Percentiles rank a stretch among this genome's conserved stretches.
phyloP scores from a whole-genome alignment of 805 yeast species.

The Saccharomycopsis capsularis region DNA sequence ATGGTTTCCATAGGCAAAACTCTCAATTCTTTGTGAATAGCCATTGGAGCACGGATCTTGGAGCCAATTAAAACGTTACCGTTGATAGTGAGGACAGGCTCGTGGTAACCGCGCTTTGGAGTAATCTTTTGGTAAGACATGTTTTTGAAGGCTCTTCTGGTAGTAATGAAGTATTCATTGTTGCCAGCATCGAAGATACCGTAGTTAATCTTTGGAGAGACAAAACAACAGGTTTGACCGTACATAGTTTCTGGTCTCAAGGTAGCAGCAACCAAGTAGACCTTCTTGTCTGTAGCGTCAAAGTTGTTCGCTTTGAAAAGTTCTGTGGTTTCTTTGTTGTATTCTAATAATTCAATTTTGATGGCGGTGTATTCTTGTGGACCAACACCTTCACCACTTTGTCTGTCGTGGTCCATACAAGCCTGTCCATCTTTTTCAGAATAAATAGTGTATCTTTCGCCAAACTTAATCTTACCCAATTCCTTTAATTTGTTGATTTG shows the following conservation, averaged over 20 bases:
- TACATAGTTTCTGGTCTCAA: slow-evolving; percentile 98
- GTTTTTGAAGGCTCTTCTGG: slow-evolving; percentile 94
- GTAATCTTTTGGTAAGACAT: slow-evolving; percentile 94
- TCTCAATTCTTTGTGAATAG: slow-evolving; percentile 61
- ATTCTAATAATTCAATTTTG: slow-evolving; percentile 68
- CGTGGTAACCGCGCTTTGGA: slow-evolving; percentile 75
- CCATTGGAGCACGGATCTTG: slow-evolving; percentile 76
- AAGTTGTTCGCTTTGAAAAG: slow-evolving; percentile 41
- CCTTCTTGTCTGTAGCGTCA: slow-evolving; percentile 47
- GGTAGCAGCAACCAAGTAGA: slow-evolving; percentile 90
- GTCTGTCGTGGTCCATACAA: slow-evolving; percentile 98
- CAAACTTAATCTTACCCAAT: slow-evolving; percentile 88
- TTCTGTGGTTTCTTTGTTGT: slow-evolving; percentile 50
- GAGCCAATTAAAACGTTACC: slow-evolving; percentile 83
- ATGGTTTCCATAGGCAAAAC: slow-evolving; percentile 98
- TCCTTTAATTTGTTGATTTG: slow-evolving; percentile 85
- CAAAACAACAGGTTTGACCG: slow-evolving; percentile 97
- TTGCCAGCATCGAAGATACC: slow-evolving; percentile 85
- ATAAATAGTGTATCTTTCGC: slow-evolving; percentile 95
- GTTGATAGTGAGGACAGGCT: slow-evolving; percentile 48
- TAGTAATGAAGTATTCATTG: slow-evolving; percentile 70
- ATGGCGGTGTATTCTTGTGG: slow-evolving; percentile 96
- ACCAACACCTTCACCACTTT: slow-evolving; percentile 91
- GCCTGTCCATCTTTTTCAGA: slow-evolving; percentile 99
- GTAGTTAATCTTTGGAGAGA: slow-evolving; percentile 87